These are phyloP conservation scores for Flagelloscypha sp. DNA, from an alignment of 768 basidiomycete species.

Conservation along the genomic window DNA sequence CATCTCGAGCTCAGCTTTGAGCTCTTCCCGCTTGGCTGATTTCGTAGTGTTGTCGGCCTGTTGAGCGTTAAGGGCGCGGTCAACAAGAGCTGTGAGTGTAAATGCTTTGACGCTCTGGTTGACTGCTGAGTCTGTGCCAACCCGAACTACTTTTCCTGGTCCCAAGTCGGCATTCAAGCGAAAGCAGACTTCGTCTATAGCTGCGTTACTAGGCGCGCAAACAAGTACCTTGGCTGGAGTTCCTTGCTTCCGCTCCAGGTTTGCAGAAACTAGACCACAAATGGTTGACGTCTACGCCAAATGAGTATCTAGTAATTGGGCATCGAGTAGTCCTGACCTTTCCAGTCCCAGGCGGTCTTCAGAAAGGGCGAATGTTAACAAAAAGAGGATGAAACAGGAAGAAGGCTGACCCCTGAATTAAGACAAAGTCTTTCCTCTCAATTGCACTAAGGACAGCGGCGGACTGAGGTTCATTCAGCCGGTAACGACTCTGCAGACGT, in stretches of 20 bases:
- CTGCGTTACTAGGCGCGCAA: slow-evolving; percentile 97
- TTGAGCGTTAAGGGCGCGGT: slow-evolving; percentile 52
- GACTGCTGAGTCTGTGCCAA: slow-evolving; percentile 70
- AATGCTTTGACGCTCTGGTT: slow-evolving; percentile 77
- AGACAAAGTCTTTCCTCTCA: slow-evolving; percentile 64
- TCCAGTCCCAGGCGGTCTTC: slow-evolving; percentile 92
- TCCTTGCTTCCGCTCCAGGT: slow-evolving; percentile 36
- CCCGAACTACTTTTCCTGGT: slow-evolving; percentile 80
- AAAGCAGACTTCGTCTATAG: slow-evolving; percentile 91
- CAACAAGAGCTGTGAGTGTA: slow-evolving; percentile 80
- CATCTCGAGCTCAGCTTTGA: slow-evolving; percentile 62
- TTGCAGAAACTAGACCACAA: slow-evolving; percentile 83
- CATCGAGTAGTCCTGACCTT: too few relatives aligned
- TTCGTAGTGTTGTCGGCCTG: slow-evolving; percentile 26
- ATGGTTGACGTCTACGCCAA: slow-evolving; percentile 98
- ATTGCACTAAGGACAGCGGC: slow-evolving; percentile 76
- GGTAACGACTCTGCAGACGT: too few relatives aligned
- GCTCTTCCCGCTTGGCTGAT: slow-evolving; percentile 45
- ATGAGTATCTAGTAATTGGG: too few relatives aligned
- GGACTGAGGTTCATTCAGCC: slow-evolving; percentile 92
- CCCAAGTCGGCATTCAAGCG: slow-evolving; percentile 76
- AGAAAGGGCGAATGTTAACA: slow-evolving; percentile 1
- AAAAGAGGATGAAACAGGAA: slow-evolving; percentile 1
- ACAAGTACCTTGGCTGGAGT: slow-evolving; percentile 64
- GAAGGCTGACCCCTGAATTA: slow-evolving; percentile 83